These are phyloP conservation scores for Hyphopichia burtonii DNA, from an alignment of 1,139 yeast genomes.

Conservation along the genomic window DNA sequence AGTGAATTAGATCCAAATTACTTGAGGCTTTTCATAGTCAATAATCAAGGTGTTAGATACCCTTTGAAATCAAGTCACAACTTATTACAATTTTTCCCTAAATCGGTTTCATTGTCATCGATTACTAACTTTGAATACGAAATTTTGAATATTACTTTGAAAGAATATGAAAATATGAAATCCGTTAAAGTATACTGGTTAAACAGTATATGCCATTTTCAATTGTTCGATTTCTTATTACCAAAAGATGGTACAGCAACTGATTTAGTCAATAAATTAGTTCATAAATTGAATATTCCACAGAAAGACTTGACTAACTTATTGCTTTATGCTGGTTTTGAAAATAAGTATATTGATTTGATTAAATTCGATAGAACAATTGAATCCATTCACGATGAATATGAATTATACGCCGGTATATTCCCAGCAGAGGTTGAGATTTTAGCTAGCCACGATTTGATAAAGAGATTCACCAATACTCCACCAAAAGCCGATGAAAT, in stretches of 20 bases:
- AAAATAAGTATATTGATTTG: constrained; percentile 39
- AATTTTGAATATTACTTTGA: constrained; percentile 67
- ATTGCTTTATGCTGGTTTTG: constrained; percentile 57
- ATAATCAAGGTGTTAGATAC: constrained; percentile 52
- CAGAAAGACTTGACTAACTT: constrained; percentile 50
- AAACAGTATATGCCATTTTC: constrained; percentile 60
- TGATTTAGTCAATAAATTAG: constrained; percentile 57
- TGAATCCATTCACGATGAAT: constrained; percentile 31
- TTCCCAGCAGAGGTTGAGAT: constrained; percentile 47
- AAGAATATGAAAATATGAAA: constrained; percentile 75
- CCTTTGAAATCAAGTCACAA: constrained; percentile 44
- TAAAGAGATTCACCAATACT: constrained; percentile 25
- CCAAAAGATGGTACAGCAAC: constrained; percentile 58
- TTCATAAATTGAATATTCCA: constrained; percentile 53
- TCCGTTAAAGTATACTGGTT: constrained; percentile 65
- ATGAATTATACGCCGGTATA: constrained; percentile 42
- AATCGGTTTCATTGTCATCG: constrained; percentile 46
- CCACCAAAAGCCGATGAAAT: constrained; percentile 21
- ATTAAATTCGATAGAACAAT: constrained; percentile 38
- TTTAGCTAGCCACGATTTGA: constrained; percentile 37
- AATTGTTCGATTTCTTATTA: constrained; percentile 66
- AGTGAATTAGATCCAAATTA: constrained; percentile 55
- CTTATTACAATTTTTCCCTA: constrained; percentile 49
- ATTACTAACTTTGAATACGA: constrained; percentile 66
- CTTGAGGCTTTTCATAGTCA: constrained; percentile 63